phyloP scores from a whole-genome alignment of 2,329 filamentous ascomycete genomes.

The Emydomyces testavorans region DNA sequence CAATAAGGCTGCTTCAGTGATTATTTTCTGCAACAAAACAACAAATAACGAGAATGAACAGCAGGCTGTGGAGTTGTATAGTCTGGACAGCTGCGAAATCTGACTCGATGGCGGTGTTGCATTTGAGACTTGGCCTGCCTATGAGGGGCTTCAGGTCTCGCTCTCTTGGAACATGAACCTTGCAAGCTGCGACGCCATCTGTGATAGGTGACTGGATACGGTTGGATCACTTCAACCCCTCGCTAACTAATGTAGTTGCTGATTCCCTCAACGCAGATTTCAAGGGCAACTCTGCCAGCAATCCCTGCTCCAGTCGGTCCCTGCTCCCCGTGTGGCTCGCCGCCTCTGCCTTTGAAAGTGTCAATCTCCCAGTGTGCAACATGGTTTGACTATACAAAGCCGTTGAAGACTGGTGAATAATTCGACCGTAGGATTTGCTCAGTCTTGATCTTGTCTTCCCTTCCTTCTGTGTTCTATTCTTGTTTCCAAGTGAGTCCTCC shows the following conservation, averaged over 20 bases:
- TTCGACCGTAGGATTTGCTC: constrained; percentile 3
- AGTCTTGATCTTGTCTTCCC: not conserved
- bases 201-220: constrained; percentile 4
- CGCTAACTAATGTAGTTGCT: not conserved
- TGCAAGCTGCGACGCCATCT: constrained; percentile 10
- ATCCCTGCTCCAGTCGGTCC: too few species aligned
- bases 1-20: not conserved
- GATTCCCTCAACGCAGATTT: not conserved
- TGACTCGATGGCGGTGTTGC: constrained; percentile 11
- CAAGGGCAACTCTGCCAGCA: too few species aligned
- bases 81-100: not conserved
- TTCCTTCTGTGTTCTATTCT: not conserved
- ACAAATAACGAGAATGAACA: not conserved
- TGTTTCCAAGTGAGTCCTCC: not conserved
- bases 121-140: constrained; percentile 11
- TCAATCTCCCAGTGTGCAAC: too few species aligned
- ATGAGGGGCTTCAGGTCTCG: constrained; percentile 4
- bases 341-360: not conserved
- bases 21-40: constrained; percentile 1
- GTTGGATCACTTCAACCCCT: not conserved
- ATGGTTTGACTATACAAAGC: too few species aligned
- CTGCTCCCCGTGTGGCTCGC: constrained; percentile 3
- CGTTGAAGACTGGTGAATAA: too few species aligned
- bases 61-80: not conserved
- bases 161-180: constrained; percentile 8